Evolutionary conservation across 192 early-diverging fungal genomes (phyloP), one percentile per base, ranked within the genome.

Genomic region (Dissophora ornata): DNA sequence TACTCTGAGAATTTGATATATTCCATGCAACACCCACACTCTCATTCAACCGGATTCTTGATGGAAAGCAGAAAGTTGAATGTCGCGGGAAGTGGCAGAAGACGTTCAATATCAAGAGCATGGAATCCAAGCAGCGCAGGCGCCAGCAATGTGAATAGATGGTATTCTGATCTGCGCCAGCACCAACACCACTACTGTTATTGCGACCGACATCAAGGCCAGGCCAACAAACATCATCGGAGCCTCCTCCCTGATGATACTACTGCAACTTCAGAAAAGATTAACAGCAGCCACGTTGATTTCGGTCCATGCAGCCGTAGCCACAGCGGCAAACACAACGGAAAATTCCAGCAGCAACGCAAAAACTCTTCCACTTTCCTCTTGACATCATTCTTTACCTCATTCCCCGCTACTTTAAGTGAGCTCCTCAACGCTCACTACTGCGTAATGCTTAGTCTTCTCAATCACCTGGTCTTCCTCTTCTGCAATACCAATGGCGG

Each of bases 141-240:
- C 33, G 26, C 55, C 2, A 8, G 24, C 3, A 15, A n/a, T n/a
- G n/a, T n/a, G n/a, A n/a, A n/a, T n/a, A n/a, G 42, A 10, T 22
- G 44, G 28, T 19, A 30, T 55, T 65, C 63, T 24, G 12, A 65
- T 46, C 42, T 38, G 63, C 51, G 55, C 63, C 51, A 65, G 40
- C 48, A 41, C 48, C 47, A 62, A n/a, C n/a, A n/a, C n/a, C n/a
- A n/a, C n/a, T n/a, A n/a, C n/a, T n/a, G n/a, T 16, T 45, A n/a
- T 16, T 45, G 44, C 9, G 44, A 45, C n/a, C 44, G n/a, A 16
- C n/a, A n/a, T n/a, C 44, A n/a, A 19, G 6, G 22, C 10, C 44
- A 61, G 13, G 25, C 21, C 25, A 40, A 51, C 15, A 26, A n/a
- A n/a, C n/a, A n/a, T n/a, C n/a, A n/a, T n/a, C n/a, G n/a, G n/a